Percentiles rank a stretch among this genome's conserved stretches.
Evolutionary conservation across 192 early-diverging fungal species (phyloP).

Genomic region (Allomyces arbusculus): DNA sequence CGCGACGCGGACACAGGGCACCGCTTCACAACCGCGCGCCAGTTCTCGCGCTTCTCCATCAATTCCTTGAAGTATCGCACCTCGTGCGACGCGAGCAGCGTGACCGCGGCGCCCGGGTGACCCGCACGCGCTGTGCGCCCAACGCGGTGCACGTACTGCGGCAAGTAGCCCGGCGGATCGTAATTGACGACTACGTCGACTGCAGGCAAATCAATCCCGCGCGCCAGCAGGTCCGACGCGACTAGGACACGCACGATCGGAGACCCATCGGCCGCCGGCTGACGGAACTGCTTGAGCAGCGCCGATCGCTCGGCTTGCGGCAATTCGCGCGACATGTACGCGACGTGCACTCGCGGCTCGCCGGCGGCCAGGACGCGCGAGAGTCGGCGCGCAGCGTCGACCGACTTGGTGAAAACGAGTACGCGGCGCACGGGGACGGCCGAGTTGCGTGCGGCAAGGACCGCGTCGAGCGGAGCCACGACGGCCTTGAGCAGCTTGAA

Average conservation of each 20-base stretch:
- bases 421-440: conserved; percentile 38
- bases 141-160: conserved; percentile 79
- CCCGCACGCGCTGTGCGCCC: conserved; percentile 83
- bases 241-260: conserved; percentile 24
- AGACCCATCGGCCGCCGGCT: conserved; percentile 23
- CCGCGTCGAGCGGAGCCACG: no score
- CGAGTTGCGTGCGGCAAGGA: conserved; percentile 1
- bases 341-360: conserved; percentile 15
- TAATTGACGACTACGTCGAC: conserved; percentile 68
- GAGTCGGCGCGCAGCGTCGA: conserved; percentile 75
- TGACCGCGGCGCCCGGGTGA: conserved; percentile 53
- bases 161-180: conserved; percentile 61
- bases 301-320: conserved; percentile 31
- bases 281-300: conserved; percentile 42
- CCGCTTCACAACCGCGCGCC: not conserved
- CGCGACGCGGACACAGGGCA: not conserved
- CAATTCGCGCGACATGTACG: conserved; percentile 60
- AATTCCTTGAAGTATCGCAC: not conserved
- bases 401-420: conserved; percentile 66
- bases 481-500: no score
- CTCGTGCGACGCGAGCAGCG: conserved; percentile 46
- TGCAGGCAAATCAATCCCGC: conserved; percentile 69
- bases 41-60: not conserved
- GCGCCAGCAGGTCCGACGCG: conserved; percentile 67
- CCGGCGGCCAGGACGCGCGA: conserved; percentile 33